These are phyloP conservation scores for Coemansia sp. DNA, from an alignment of 192 early-diverging fungal species.

Conservation along the genomic window DNA sequence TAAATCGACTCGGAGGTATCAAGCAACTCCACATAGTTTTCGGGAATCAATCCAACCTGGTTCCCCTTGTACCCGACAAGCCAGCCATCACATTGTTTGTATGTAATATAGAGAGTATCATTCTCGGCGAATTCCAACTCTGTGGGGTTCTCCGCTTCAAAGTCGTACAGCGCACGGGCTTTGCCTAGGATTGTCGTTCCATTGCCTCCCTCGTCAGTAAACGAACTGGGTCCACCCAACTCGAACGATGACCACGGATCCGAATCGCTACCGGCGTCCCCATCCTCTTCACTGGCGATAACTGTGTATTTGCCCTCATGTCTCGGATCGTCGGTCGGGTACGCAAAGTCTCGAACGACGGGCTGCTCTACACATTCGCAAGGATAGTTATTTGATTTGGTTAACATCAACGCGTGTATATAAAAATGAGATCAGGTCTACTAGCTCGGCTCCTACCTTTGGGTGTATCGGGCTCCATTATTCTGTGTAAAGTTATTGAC, in stretches of 20 bases:
- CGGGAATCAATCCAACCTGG: slow-evolving; percentile 75
- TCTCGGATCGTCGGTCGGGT: slow-evolving; percentile 45
- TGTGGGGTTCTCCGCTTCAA: slow-evolving; percentile 69
- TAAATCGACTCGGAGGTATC: slow-evolving; percentile 9
- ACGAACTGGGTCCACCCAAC: slow-evolving; percentile 37
- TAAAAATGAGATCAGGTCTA: background rate
- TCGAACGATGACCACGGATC: slow-evolving; percentile 50
- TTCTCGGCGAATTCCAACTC: slow-evolving; percentile 71
- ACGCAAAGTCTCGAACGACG: slow-evolving; percentile 57
- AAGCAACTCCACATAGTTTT: slow-evolving; percentile 72
- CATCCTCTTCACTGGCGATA: slow-evolving; percentile 28
- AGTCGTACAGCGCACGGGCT: slow-evolving; percentile 74
- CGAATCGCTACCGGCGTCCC: slow-evolving; percentile 32
- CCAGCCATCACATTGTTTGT: slow-evolving; percentile 78
- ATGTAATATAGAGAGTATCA: slow-evolving; percentile 69
- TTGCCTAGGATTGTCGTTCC: slow-evolving; percentile 27
- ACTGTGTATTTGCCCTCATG: slow-evolving; percentile 34
- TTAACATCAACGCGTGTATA: background rate
- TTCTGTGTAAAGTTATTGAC: background rate
- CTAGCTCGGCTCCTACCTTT: slow-evolving; percentile 19
- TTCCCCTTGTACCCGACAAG: slow-evolving; percentile 68
- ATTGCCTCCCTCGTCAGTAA: slow-evolving; percentile 10
- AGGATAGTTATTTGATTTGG: background rate
- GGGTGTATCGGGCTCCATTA: slow-evolving; percentile 6
- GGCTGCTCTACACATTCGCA: slow-evolving; percentile 20